Conservation (phyloP, 2,329 filamentous ascomycete genomes). For the Penicillium sp. region DNA sequence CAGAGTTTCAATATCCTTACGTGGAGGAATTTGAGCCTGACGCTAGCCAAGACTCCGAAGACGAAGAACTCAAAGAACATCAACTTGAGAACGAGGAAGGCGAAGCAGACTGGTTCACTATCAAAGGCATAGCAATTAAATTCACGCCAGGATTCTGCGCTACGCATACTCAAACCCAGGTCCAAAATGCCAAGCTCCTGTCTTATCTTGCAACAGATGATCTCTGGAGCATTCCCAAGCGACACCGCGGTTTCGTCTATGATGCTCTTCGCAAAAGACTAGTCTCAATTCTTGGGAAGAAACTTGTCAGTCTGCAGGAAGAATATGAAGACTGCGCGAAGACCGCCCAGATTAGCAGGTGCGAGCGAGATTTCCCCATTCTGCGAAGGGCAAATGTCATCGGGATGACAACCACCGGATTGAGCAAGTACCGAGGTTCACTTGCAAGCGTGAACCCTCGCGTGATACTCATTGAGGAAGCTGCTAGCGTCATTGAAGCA, state of each 20-base stretch:
- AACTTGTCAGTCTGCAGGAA: constrained; percentile 54
- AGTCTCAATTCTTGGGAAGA: constrained; percentile 49
- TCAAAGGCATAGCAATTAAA: constrained; percentile 49
- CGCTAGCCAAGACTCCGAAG: constrained; percentile 52
- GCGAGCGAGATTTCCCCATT: constrained; percentile 61
- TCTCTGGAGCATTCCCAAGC: constrained; percentile 64
- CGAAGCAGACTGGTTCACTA: constrained; percentile 57
- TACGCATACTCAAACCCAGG: neutral
- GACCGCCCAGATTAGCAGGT: constrained; percentile 58
- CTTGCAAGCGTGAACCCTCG: constrained; percentile 66
- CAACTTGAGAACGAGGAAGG: constrained; percentile 58
- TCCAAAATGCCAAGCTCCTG: constrained; percentile 38
- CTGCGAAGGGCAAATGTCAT: constrained; percentile 62
- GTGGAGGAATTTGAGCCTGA: constrained; percentile 49
- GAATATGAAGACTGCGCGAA: constrained; percentile 54
- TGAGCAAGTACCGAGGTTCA: constrained; percentile 76
- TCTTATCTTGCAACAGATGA: constrained; percentile 38
- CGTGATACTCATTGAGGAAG: constrained; percentile 75
- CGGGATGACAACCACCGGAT: constrained; percentile 74
- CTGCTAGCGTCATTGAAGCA: constrained; percentile 68
- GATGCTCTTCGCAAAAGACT: constrained; percentile 60
- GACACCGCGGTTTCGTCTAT: constrained; percentile 66
- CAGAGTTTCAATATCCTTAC: constrained; percentile 46
- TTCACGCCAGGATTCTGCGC: constrained; percentile 47
- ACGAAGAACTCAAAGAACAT: constrained; percentile 61